Conservation (phyloP, 1,284 basidiomycete genomes). For the Melampsora larici-populina region DNA sequence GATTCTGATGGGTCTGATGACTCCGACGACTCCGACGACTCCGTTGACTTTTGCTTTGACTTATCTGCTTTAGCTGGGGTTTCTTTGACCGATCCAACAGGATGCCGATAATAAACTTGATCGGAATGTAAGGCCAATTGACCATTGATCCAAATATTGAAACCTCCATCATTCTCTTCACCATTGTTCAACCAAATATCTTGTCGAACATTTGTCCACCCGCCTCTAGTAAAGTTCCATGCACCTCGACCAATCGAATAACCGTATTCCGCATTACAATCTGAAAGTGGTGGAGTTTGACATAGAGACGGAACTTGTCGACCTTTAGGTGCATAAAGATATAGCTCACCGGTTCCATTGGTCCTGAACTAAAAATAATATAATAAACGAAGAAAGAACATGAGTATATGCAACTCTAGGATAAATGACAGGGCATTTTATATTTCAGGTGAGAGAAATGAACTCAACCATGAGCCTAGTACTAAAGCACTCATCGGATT, state of each 20-base stretch:
- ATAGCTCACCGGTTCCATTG: slow-evolving; percentile 57
- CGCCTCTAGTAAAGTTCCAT: slow-evolving; percentile 36
- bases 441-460: background rate
- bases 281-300: slow-evolving; percentile 43
- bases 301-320: slow-evolving; percentile 44
- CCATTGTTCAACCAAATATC: slow-evolving; percentile 44
- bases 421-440: no score
- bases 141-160: slow-evolving; percentile 44
- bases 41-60: background rate
- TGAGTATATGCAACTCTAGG: no score
- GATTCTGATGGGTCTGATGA: background rate
- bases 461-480: slow-evolving; percentile 55
- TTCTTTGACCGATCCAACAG: background rate
- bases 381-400: no score
- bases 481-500: slow-evolving; percentile 55
- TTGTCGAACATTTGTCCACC: slow-evolving; percentile 46
- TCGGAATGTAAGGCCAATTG: background rate
- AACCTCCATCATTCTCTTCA: slow-evolving; percentile 35
- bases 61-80: background rate
- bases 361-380: slow-evolving; percentile 41
- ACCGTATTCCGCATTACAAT: slow-evolving; percentile 47
- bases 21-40: no score
- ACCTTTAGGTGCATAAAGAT: slow-evolving; percentile 56
- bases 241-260: slow-evolving; percentile 46
- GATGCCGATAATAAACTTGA: slow-evolving; percentile 5